These are phyloP conservation scores for Penicillium sp. DNA, from an alignment of 2,329 filamentous ascomycete genomes.

Conservation along the genomic window DNA sequence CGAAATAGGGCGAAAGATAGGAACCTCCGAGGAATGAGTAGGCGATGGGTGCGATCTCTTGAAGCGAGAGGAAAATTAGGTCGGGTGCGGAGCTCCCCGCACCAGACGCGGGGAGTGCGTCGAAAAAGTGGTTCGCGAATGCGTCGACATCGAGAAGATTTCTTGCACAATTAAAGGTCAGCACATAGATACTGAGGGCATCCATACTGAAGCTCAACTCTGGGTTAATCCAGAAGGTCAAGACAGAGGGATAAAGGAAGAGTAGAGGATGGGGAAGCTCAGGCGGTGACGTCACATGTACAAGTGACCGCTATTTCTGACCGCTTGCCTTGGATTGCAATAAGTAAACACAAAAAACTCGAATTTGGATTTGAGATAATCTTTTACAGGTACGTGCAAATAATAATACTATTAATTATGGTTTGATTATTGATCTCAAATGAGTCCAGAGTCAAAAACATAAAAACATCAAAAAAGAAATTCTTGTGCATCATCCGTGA, in stretches of 20 bases:
- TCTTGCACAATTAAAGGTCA: conserved; percentile 89
- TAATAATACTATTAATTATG: too few relatives aligned
- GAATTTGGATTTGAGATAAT: not conserved
- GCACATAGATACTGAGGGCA: conserved; percentile 67
- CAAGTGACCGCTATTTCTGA: not conserved
- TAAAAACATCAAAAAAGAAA: conserved; percentile 2
- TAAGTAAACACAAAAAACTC: not conserved
- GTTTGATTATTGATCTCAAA: not conserved
- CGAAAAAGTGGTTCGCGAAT: conserved; percentile 70
- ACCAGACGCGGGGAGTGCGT: conserved; percentile 49
- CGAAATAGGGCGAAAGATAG: conserved; percentile 72
- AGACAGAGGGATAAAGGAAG: not conserved
- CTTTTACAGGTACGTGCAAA: not conserved
- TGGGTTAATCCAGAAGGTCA: not conserved
- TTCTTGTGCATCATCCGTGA: conserved; percentile 39
- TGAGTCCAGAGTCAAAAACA: not conserved
- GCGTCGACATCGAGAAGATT: conserved; percentile 64
- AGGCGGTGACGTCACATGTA: conserved; percentile 17
- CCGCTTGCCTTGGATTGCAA: not conserved
- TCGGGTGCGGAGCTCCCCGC: conserved; percentile 58
- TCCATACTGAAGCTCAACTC: conserved; percentile 33
- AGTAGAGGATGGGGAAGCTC: not conserved
- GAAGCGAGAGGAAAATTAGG: conserved; percentile 67
- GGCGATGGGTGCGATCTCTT: conserved; percentile 84
- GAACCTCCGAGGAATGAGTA: conserved; percentile 83